A percentile compares a stretch with the other conserved stretches of the same genome.
Conservation (phyloP, 345 rosid species). For the Noccaea caerulescens region DNA sequence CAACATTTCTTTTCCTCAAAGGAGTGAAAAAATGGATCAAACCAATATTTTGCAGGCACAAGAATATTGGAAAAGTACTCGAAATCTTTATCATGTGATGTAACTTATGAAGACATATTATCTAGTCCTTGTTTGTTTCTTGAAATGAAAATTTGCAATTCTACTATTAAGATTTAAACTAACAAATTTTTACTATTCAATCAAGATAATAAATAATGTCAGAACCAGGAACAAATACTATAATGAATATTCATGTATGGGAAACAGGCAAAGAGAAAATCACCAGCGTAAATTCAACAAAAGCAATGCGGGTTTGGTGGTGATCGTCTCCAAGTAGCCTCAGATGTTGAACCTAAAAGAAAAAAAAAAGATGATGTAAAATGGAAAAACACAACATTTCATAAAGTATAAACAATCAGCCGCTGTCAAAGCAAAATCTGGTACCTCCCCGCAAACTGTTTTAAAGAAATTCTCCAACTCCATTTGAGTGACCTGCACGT, state of each 20-base stretch:
- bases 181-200: not conserved
- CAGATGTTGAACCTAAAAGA: conserved; percentile 72
- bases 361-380: not conserved
- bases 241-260: not conserved
- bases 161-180: not conserved
- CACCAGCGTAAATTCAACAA: conserved; percentile 82
- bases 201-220: not conserved
- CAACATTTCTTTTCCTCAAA: not conserved
- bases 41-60: not conserved
- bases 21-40: not conserved
- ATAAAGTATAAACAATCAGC: not conserved
- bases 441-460: conserved; percentile 86
- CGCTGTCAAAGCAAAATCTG: conserved; percentile 25
- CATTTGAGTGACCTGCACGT: conserved; percentile 64
- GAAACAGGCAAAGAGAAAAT: not conserved
- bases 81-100: not conserved
- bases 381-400: not conserved
- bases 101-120: conserved; percentile 3
- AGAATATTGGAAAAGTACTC: too few species aligned
- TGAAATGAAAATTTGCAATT: not conserved
- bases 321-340: conserved; percentile 77
- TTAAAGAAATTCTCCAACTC: conserved; percentile 81
- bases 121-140: too few species aligned
- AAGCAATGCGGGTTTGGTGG: conserved; percentile 86
- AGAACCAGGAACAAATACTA: not conserved